Evolutionary conservation across 441 rosid genomes (phyloP), one percentile per base, ranked within the genome.

Genomic region (Populus hybrid): DNA sequence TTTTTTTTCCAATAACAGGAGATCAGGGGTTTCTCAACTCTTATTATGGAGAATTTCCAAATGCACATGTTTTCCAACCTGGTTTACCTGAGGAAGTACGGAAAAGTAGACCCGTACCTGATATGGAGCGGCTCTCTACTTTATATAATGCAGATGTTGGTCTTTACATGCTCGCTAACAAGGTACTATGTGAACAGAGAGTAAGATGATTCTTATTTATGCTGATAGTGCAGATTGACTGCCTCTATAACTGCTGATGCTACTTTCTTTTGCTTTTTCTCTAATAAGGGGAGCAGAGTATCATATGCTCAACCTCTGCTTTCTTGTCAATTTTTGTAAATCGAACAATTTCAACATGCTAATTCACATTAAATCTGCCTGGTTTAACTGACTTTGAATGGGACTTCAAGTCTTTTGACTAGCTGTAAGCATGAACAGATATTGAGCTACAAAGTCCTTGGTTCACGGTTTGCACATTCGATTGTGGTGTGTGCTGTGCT

Each of bases 161-260:
- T 84, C 98, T 94, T 74, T 94, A 91, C 89, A 90, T 94, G 97
- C 97, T 95, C 79, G 98, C 99, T 68, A 94, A 95, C 87, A 95
- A 94, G 98, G 99, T 94, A 88, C 11, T 30, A 68, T 9, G 64
- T 70, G 42, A 35, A 53, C 38, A 20, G 5, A 2, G 75, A 70
- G 75, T 73, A 38, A 32, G 4, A 71, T 75, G 36, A 40, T 71
- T 67, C 10, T 61, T 57, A 71, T 57, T 2, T n/a, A 28, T 77
- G 53, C 35, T 74, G 61, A 28, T 67, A 50, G 71, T 36, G 23
- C 5, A 28, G 42, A 38, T 76, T 71, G 9, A 63, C 6, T 61
- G 38, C 40, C 28, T 16, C 30, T 34, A 40, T 38, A 70, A 63
- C 66, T 28, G 16, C 40, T 26, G 36, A n/a, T 64, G 4, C 14